These are phyloP conservation scores for Suillus cothurnatus DNA, from an alignment of 768 basidiomycete species.

Conservation along the genomic window DNA sequence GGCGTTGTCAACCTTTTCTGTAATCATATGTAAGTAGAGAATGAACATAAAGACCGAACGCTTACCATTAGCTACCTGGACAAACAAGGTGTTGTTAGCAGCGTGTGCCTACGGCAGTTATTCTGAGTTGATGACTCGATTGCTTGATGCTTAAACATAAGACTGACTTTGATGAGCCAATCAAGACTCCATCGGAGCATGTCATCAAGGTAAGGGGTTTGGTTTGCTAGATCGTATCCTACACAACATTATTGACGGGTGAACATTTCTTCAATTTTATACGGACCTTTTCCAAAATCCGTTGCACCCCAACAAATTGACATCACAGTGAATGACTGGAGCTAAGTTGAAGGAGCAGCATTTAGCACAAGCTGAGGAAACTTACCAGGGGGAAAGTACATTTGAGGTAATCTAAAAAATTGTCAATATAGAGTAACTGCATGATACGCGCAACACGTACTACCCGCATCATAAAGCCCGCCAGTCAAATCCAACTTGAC, in stretches of 20 bases:
- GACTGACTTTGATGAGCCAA: constrained; percentile 85
- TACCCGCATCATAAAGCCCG: constrained; percentile 94
- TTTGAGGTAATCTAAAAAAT: constrained; percentile 76
- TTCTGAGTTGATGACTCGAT: background rate
- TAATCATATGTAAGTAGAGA: constrained; percentile 9
- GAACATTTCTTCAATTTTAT: constrained; percentile 2
- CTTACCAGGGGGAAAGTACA: constrained; percentile 81
- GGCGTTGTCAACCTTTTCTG: constrained; percentile 64
- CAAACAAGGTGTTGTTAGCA: constrained; percentile 66
- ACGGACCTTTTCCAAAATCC: constrained; percentile 75
- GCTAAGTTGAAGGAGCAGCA: background rate
- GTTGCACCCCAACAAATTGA: constrained; percentile 90
- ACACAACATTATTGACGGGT: background rate
- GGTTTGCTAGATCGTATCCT: constrained; percentile 85
- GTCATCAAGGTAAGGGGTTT: constrained; percentile 89
- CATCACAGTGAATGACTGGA: constrained; percentile 77
- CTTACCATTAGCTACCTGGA: constrained; percentile 72
- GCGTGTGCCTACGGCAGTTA: constrained; percentile 70
- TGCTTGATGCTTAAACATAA: background rate
- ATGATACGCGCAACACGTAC: constrained; percentile 38
- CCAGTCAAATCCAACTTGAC: constrained; percentile 76
- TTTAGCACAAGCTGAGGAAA: background rate
- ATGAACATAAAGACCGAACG: constrained; percentile 12
- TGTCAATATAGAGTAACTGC: constrained; percentile 5
- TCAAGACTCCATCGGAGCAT: constrained; percentile 91